Evolutionary conservation across 2,329 filamentous ascomycete species (phyloP).

Genomic region (Phoma sp.): DNA sequence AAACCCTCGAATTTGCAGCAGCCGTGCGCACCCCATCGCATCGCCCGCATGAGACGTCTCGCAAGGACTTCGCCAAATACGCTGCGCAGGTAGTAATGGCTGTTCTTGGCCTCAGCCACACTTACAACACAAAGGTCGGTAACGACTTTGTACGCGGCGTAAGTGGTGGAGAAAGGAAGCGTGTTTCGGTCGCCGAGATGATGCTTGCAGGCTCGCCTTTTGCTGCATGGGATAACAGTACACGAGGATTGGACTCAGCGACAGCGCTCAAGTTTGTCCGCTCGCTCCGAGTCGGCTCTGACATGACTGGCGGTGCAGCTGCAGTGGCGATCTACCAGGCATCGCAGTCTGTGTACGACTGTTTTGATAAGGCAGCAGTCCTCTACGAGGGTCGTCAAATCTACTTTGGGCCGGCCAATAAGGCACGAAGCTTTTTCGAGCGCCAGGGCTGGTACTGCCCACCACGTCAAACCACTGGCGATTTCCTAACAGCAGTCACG

Average conservation of each 20-base stretch:
- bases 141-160: constrained; percentile 67
- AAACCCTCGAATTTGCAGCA: constrained; percentile 64
- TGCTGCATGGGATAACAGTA: constrained; percentile 55
- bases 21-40: constrained; percentile 57
- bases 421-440: constrained; percentile 70
- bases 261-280: constrained; percentile 64
- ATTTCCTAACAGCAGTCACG: constrained; percentile 78
- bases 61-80: constrained; percentile 54
- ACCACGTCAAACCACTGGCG: constrained; percentile 70
- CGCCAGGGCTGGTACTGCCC: constrained; percentile 72
- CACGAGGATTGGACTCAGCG: constrained; percentile 49
- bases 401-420: constrained; percentile 69
- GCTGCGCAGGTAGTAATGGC: constrained; percentile 60
- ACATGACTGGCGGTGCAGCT: constrained; percentile 57
- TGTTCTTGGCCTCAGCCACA: constrained; percentile 61
- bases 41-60: constrained; percentile 44
- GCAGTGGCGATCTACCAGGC: constrained; percentile 66
- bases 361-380: constrained; percentile 76
- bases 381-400: constrained; percentile 80
- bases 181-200: constrained; percentile 66
- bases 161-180: constrained; percentile 66
- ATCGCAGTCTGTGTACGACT: constrained; percentile 60
- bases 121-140: constrained; percentile 61
- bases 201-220: constrained; percentile 49
- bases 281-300: constrained; percentile 57